Conservation (phyloP, 2,329 filamentous ascomycete genomes). For the Xylariaceae sp. region DNA sequence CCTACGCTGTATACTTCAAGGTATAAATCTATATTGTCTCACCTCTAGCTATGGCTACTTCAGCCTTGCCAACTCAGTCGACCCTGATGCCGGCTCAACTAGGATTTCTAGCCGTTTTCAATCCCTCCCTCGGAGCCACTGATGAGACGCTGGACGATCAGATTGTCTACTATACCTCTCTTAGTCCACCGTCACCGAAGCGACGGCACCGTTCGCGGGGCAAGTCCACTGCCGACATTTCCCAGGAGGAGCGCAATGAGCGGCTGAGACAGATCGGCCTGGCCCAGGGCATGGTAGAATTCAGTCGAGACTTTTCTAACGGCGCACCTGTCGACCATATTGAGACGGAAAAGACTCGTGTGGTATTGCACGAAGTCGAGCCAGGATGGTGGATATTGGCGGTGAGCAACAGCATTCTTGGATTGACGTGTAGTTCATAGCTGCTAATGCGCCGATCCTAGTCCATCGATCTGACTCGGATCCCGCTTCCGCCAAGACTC, state of each 20-base stretch:
- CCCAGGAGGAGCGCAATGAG: conserved; percentile 72
- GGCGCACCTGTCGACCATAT: conserved; percentile 75
- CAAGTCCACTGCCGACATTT: conserved; percentile 41
- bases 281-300: conserved; percentile 93
- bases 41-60: conserved; percentile 19
- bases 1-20: neutral
- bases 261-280: conserved; percentile 88
- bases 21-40: no score
- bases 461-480: conserved; percentile 77
- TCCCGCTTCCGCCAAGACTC: conserved; percentile 57
- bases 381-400: conserved; percentile 93
- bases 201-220: conserved; percentile 41
- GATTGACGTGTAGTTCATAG: no score
- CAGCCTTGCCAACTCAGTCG: conserved; percentile 19
- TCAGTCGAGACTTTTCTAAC: conserved; percentile 81
- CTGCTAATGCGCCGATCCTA: no score
- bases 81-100: conserved; percentile 71
- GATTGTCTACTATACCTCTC: conserved; percentile 87
- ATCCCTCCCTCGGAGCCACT: conserved; percentile 60
- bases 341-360: conserved; percentile 84
- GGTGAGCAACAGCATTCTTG: conserved; percentile 49
- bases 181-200: conserved; percentile 40
- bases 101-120: conserved; percentile 92
- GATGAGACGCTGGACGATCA: conserved; percentile 75
- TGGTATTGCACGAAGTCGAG: conserved; percentile 84